Conservation (phyloP, 2,329 filamentous ascomycete species). For the Myriosclerotinia scirpicola region DNA sequence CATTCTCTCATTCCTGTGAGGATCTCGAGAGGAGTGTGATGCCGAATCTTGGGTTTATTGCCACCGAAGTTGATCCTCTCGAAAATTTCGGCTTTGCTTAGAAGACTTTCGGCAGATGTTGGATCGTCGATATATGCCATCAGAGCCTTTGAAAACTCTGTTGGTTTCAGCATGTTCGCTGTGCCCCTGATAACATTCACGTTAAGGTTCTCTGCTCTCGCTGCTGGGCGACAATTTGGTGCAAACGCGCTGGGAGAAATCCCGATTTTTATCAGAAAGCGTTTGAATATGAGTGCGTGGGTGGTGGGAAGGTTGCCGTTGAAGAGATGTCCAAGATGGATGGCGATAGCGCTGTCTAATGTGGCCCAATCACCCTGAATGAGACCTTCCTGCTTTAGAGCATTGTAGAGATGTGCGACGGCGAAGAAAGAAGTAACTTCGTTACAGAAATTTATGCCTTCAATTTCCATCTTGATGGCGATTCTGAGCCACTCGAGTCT, state of each 20-base stretch:
- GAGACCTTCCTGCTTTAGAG: neutral
- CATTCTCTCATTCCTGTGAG: neutral
- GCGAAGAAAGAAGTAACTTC: neutral
- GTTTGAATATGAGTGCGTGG: neutral
- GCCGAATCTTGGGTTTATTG: no score
- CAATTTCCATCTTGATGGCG: neutral
- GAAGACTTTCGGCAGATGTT: no score
- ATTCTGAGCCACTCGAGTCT: neutral
- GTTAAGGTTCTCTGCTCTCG: no score
- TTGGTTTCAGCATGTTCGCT: no score
- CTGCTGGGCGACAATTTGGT: neutral
- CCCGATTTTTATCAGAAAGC: neutral
- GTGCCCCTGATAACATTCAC: no score
- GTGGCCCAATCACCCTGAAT: neutral
- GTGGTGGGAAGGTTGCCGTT: neutral
- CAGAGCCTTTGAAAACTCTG: no score
- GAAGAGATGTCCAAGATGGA: neutral
- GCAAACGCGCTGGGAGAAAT: neutral
- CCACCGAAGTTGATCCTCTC: no score
- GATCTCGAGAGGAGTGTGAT: neutral
- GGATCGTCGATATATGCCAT: no score
- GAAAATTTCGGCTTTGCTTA: no score
- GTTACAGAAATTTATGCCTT: neutral
- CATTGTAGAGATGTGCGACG: neutral
- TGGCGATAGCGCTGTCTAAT: neutral